Percentiles rank a stretch among this genome's conserved stretches.
Evolutionary conservation across 805 yeast species (phyloP).

Genomic region (Candida endomychidarum): DNA sequence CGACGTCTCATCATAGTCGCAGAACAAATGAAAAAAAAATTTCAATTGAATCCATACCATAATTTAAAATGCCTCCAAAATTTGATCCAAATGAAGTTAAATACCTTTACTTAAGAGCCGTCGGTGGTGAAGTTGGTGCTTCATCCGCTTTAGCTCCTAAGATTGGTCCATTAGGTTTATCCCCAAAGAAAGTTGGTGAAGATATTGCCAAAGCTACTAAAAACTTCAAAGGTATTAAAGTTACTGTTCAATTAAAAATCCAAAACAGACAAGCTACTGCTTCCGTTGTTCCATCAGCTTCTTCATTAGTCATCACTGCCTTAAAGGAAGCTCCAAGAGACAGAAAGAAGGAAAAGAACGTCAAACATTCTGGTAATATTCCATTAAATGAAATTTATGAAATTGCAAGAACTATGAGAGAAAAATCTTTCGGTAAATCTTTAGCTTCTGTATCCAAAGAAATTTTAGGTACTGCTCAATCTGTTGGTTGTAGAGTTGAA

Average conservation of each 20-base stretch:
- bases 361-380: slow-evolving; percentile 98
- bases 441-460: slow-evolving; percentile 97
- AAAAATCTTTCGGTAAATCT: slow-evolving; percentile 96
- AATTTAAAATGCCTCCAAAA: slow-evolving; percentile 85
- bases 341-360: slow-evolving; percentile 99
- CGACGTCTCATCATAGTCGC: not conserved
- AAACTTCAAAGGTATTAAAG: slow-evolving; percentile 98
- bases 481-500: slow-evolving; percentile 99
- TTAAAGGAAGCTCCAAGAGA: slow-evolving; percentile 99
- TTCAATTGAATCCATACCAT: slow-evolving; percentile 13
- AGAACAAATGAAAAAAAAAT: slow-evolving; percentile 12
- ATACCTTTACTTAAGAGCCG: slow-evolving; percentile 98
- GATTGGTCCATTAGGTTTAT: slow-evolving; percentile 99
- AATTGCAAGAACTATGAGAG: slow-evolving; percentile 96
- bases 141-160: slow-evolving; percentile 99
- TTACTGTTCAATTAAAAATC: slow-evolving; percentile 96
- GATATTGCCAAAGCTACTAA: slow-evolving; percentile 99
- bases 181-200: slow-evolving; percentile 99
- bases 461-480: slow-evolving; percentile 99
- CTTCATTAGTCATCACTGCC: slow-evolving; percentile 98
- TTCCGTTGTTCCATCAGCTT: slow-evolving; percentile 99
- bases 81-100: slow-evolving; percentile 98
- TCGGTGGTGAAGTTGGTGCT: slow-evolving; percentile 99
- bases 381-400: slow-evolving; percentile 94
- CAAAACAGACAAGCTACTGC: slow-evolving; percentile 99